A percentile compares a stretch with the other conserved stretches of the same genome.
Conservation (phyloP, 106 monocot species). For the Allium sativum region DNA sequence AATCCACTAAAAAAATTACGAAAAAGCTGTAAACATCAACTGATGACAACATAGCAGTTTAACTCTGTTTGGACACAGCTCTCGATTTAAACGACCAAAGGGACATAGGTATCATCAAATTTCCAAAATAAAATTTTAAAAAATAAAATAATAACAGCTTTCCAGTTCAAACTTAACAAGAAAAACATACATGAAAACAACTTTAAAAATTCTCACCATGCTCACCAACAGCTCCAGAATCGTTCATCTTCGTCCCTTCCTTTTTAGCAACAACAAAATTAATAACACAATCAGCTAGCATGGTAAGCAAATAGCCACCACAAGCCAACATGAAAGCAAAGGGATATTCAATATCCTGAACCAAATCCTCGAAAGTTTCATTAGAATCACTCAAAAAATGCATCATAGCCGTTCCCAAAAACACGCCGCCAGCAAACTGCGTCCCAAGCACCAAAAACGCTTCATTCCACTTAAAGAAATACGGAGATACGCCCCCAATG, state of each 20-base stretch:
- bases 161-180: not conserved
- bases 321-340: slow-evolving; percentile 80
- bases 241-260: slow-evolving; percentile 6
- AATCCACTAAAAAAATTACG: too few relatives aligned
- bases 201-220: slow-evolving; percentile 1
- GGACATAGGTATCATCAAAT: too few relatives aligned
- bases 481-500: slow-evolving; percentile 60
- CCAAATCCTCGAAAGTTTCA: slow-evolving; percentile 54
- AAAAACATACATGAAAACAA: too few relatives aligned
- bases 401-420: slow-evolving; percentile 83
- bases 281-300: slow-evolving; percentile 58
- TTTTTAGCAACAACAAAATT: slow-evolving; percentile 11
- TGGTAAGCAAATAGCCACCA: slow-evolving; percentile 50
- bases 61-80: too few relatives aligned
- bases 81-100: too few relatives aligned
- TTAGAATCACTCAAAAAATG: slow-evolving; percentile 73
- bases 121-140: too few relatives aligned
- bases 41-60: not conserved
- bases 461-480: slow-evolving; percentile 78
- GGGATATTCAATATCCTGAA: slow-evolving; percentile 32
- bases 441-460: slow-evolving; percentile 64
- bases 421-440: slow-evolving; percentile 90
- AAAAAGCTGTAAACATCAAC: not conserved
- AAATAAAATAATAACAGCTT: too few relatives aligned
- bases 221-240: not conserved